These are phyloP conservation scores for Asterochloris erici DNA, from an alignment of 139 green algal genomes.

Conservation along the genomic window DNA sequence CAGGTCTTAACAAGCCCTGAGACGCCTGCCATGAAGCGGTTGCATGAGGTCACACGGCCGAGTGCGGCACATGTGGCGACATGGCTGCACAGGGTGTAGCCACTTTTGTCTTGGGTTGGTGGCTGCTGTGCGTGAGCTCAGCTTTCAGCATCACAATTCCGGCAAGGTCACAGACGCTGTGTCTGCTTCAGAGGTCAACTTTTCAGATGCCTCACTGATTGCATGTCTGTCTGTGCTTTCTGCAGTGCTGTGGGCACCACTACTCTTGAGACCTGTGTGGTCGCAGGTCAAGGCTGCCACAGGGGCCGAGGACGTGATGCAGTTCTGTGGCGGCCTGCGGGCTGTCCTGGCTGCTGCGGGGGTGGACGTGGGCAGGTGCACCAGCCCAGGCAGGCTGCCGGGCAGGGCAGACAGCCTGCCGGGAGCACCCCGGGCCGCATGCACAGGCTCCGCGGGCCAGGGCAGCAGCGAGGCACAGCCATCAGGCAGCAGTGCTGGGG, in stretches of 20 bases:
- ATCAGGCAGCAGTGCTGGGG: too few relatives aligned
- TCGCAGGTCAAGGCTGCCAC: constrained; percentile 35
- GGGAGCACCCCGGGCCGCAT: too few relatives aligned
- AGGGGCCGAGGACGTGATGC: constrained; percentile 55
- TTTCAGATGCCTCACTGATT: too few relatives aligned
- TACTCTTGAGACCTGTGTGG: too few relatives aligned
- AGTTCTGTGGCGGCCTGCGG: constrained; percentile 50
- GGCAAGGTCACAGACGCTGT: too few relatives aligned
- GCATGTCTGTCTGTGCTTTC: too few relatives aligned
- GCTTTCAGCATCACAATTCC: too few relatives aligned
- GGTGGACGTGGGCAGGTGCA: constrained; percentile 16
- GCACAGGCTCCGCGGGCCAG: too few relatives aligned
- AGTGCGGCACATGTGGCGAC: neutral
- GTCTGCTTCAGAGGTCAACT: too few relatives aligned
- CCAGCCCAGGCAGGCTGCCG: neutral
- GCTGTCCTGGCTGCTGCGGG: constrained; percentile 42
- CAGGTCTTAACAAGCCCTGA: neutral
- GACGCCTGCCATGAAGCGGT: neutral
- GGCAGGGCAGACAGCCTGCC: too few relatives aligned
- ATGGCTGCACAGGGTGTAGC: neutral
- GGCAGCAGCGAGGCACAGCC: too few relatives aligned
- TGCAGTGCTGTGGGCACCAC: neutral
- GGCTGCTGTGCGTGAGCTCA: too few relatives aligned
- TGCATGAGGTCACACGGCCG: neutral
- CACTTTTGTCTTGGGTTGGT: neutral